A percentile compares a stretch with the other conserved stretches of the same genome.
phyloP scores from a whole-genome alignment of 257 asterid species.

The Linderniella brevidens region DNA sequence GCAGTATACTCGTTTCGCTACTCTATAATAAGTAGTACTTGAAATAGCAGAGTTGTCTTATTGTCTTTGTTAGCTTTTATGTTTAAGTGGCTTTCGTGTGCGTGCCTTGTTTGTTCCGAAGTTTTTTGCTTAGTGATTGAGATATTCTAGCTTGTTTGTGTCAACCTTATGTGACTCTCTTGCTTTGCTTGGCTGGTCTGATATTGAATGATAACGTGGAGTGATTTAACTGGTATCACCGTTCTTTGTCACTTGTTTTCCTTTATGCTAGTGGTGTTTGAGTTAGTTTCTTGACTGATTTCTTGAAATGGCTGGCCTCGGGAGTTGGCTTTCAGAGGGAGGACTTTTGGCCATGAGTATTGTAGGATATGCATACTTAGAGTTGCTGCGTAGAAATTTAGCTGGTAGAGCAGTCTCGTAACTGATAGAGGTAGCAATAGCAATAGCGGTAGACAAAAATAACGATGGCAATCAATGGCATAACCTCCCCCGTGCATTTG shows the following conservation, averaged over 20 bases:
- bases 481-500: slow-evolving; percentile 60
- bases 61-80: slow-evolving; percentile 32
- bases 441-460: slow-evolving; percentile 21
- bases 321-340: neutral
- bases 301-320: too few species aligned
- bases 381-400: slow-evolving; percentile 21
- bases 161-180: too few species aligned
- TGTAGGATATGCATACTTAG: neutral
- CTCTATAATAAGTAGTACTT: slow-evolving; percentile 39
- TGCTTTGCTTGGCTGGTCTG: too few species aligned
- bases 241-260: too few species aligned
- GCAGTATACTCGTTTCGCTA: slow-evolving; percentile 22
- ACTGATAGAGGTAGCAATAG: slow-evolving; percentile 40
- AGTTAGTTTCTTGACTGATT: too few species aligned
- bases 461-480: slow-evolving; percentile 47
- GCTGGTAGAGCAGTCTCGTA: slow-evolving; percentile 27
- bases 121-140: slow-evolving; percentile 8
- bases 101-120: slow-evolving; percentile 29
- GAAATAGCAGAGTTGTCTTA: slow-evolving; percentile 29
- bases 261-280: too few species aligned
- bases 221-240: too few species aligned
- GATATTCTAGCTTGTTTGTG: too few species aligned
- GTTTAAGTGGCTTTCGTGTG: slow-evolving; percentile 32
- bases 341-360: slow-evolving; percentile 12
- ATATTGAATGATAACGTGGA: too few species aligned